Evolutionary conservation across 2,329 filamentous ascomycete genomes (phyloP).

Genomic region (Ophiostoma australiae): DNA sequence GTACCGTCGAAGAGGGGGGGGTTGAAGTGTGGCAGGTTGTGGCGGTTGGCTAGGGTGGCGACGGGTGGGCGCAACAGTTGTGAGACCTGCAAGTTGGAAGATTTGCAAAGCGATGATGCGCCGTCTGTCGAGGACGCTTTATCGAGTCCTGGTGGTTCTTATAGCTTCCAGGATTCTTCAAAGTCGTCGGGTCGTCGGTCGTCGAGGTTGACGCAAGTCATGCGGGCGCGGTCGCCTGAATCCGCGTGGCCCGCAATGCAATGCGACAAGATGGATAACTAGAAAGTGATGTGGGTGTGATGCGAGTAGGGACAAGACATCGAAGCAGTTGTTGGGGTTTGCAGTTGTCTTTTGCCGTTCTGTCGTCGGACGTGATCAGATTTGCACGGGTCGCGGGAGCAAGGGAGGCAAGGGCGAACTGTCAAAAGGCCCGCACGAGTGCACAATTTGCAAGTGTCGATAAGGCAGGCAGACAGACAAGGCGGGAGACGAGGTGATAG

Average conservation of each 20-base stretch:
- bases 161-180: neutral
- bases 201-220: neutral
- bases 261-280: neutral
- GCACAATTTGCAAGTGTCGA: neutral
- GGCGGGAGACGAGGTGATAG: too few relatives aligned
- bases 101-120: neutral
- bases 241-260: conserved; percentile 1
- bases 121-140: neutral
- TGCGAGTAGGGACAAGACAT: neutral
- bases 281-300: too few relatives aligned
- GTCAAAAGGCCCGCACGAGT: neutral
- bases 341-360: neutral
- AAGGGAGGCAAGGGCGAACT: neutral
- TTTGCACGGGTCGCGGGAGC: conserved; percentile 1
- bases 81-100: neutral
- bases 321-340: neutral
- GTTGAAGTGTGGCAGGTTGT: neutral
- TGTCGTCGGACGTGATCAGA: neutral
- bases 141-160: neutral
- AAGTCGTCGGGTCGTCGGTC: neutral
- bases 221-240: neutral
- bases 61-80: neutral
- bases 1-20: neutral
- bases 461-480: neutral
- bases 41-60: neutral